Conservation (phyloP, 1,139 yeast species). For the Diutina pseudorugosa region DNA sequence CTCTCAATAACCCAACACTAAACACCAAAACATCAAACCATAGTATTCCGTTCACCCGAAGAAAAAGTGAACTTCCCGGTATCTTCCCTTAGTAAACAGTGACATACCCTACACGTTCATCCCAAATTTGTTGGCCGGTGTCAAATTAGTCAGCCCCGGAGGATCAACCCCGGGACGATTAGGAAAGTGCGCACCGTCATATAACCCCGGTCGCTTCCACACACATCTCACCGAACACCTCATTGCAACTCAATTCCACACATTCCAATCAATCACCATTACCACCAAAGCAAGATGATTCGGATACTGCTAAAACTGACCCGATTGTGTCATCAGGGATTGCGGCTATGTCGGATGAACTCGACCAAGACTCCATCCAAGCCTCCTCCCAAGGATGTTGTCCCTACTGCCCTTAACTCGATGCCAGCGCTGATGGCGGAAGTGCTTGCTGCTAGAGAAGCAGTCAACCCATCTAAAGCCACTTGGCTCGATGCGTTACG, state of each 20-base stretch:
- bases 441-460: slow-evolving; percentile 2
- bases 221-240: no score
- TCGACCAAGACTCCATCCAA: background rate
- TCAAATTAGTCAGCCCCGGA: background rate
- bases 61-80: no score
- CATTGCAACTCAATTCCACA: no score
- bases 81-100: no score
- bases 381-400: background rate
- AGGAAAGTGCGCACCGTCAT: background rate
- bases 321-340: background rate
- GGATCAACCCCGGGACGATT: background rate
- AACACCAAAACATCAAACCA: no score
- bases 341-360: background rate
- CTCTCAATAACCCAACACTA: no score
- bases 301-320: background rate
- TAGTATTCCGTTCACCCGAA: no score
- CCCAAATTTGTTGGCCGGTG: background rate
- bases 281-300: background rate
- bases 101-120: no score
- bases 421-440: slow-evolving; percentile 1
- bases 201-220: no score
- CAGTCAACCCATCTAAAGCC: slow-evolving; percentile 23
- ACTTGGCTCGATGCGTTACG: slow-evolving; percentile 79
- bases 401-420: background rate
- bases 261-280: no score